phyloP scores from a whole-genome alignment of 257 asterid species.

The Lycium ferocissimum region DNA sequence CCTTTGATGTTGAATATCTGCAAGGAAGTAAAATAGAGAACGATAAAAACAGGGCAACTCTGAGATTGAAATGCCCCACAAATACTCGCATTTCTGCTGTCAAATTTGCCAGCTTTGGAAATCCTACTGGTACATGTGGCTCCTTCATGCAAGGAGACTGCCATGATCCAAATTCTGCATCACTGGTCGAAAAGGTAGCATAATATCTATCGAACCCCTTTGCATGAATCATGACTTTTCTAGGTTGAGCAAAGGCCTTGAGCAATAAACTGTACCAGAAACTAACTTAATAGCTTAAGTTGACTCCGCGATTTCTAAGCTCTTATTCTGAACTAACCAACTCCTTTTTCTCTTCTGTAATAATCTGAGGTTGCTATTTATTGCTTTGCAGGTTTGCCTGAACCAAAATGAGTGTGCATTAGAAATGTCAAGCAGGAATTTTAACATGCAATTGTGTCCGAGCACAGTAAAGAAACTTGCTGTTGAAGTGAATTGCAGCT shows the following conservation, averaged over 20 bases:
- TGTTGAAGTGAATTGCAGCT: constrained; percentile 61
- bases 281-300: neutral
- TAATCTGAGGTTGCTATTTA: neutral
- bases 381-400: constrained; percentile 61
- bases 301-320: constrained; percentile 11
- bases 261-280: neutral
- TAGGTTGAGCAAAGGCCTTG: neutral
- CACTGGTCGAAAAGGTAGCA: constrained; percentile 56
- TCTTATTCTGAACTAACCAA: neutral
- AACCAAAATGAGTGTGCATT: constrained; percentile 54
- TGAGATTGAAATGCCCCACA: constrained; percentile 59
- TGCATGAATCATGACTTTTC: neutral
- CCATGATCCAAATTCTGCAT: constrained; percentile 58
- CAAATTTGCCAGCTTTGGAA: constrained; percentile 77
- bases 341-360: neutral
- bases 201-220: neutral
- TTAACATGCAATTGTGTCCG: constrained; percentile 54
- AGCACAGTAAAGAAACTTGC: constrained; percentile 56
- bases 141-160: constrained; percentile 58
- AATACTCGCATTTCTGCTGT: constrained; percentile 52
- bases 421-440: constrained; percentile 45
- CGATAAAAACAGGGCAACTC: constrained; percentile 39
- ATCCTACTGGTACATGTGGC: constrained; percentile 74
- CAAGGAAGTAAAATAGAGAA: constrained; percentile 40
- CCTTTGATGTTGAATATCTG: constrained; percentile 45